These are phyloP conservation scores for Gnomoniopsis sp. DNA, from an alignment of 2,329 filamentous ascomycete species.

Conservation along the genomic window DNA sequence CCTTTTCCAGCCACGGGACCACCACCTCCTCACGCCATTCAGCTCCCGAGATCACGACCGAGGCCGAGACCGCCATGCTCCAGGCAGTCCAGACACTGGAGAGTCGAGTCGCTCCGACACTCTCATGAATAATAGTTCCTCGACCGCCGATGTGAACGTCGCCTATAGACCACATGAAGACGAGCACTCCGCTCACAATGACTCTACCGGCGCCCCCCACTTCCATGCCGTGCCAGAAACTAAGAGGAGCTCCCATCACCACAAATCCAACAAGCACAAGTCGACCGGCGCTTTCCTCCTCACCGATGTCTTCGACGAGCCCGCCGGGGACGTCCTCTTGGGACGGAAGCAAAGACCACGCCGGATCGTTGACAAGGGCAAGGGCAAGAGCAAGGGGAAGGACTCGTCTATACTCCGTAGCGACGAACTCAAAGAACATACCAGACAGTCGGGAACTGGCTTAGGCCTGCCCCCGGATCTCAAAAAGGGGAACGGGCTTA, in stretches of 20 bases:
- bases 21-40: background rate
- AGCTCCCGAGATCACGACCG: background rate
- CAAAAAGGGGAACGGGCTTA: slow-evolving; percentile 1
- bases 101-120: slow-evolving; percentile 40
- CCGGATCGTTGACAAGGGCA: slow-evolving; percentile 13
- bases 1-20: slow-evolving; percentile 5
- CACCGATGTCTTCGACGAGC: slow-evolving; percentile 35
- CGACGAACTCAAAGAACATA: background rate
- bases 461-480: background rate
- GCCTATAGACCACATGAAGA: slow-evolving; percentile 18
- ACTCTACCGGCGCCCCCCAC: background rate
- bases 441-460: slow-evolving; percentile 6
- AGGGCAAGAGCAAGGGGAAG: background rate
- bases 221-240: background rate
- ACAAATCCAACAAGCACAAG: slow-evolving; percentile 38
- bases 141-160: slow-evolving; percentile 17
- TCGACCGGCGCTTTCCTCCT: slow-evolving; percentile 51
- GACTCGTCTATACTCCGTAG: slow-evolving; percentile 3
- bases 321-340: slow-evolving; percentile 29
- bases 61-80: slow-evolving; percentile 2
- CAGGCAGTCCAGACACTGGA: slow-evolving; percentile 38
- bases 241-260: slow-evolving; percentile 14
- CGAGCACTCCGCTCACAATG: background rate
- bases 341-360: slow-evolving; percentile 18
- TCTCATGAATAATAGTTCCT: slow-evolving; percentile 17